These are phyloP conservation scores for Aureobasidium sp. DNA, from an alignment of 2,329 filamentous ascomycete genomes.

Conservation along the genomic window DNA sequence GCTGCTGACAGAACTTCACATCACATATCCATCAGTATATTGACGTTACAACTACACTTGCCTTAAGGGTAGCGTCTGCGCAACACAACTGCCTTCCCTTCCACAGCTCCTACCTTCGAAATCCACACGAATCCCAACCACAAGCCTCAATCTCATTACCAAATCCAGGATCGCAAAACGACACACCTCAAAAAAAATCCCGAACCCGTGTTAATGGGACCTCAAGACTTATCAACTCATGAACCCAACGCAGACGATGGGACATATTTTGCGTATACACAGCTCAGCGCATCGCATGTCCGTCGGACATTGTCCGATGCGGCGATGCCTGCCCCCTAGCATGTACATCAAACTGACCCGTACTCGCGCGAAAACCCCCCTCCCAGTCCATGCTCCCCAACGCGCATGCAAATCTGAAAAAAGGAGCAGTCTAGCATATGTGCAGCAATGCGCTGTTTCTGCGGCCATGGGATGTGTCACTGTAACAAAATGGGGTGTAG, in stretches of 20 bases:
- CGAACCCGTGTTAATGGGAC: background rate
- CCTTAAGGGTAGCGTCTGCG: too few relatives aligned
- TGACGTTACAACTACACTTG: background rate
- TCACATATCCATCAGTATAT: background rate
- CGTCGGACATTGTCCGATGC: background rate
- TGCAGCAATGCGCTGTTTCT: background rate
- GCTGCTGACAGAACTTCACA: background rate
- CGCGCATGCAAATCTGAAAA: background rate
- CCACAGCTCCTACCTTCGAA: background rate
- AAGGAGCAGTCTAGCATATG: too few relatives aligned
- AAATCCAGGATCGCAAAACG: background rate
- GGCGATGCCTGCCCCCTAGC: background rate
- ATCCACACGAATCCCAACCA: background rate
- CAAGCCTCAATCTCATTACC: background rate
- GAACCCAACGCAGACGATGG: background rate
- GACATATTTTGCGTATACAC: background rate
- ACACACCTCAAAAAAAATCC: background rate
- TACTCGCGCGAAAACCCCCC: background rate
- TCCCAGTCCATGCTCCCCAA: background rate
- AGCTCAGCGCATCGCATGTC: background rate
- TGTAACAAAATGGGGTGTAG: background rate
- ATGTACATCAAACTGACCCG: background rate
- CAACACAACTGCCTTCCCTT: too few relatives aligned
- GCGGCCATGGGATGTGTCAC: background rate
- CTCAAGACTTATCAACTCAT: background rate